Evolutionary conservation across 2,329 filamentous ascomycete species (phyloP).

Genomic region (Fusarium mangiferae): DNA sequence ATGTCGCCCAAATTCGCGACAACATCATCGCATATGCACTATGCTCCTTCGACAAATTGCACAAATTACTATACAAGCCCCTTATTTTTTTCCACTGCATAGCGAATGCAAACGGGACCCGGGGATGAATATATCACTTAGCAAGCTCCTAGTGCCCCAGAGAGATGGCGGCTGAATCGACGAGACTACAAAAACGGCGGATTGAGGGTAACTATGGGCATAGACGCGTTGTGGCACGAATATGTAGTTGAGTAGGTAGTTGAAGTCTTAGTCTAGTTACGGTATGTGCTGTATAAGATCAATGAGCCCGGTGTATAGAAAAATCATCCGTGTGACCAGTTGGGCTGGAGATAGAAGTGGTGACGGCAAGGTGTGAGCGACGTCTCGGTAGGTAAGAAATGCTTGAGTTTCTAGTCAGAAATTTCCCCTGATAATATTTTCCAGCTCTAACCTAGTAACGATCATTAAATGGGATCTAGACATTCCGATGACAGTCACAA

Average conservation of each 20-base stretch:
- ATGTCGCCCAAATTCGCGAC: background rate
- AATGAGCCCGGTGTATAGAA: background rate
- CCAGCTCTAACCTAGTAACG: no score
- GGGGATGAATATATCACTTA: no score
- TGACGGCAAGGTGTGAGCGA: background rate
- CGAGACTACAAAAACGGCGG: background rate
- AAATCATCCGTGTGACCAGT: background rate
- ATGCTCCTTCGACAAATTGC: background rate
- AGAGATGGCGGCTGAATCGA: background rate
- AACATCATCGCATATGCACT: background rate
- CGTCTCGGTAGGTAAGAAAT: background rate
- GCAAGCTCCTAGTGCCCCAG: background rate
- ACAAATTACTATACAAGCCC: constrained; percentile 4
- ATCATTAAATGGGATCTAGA: no score
- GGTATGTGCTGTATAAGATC: background rate
- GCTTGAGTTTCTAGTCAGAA: background rate
- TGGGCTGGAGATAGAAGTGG: background rate
- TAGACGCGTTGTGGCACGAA: background rate
- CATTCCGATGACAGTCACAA: no score
- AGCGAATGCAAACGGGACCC: background rate
- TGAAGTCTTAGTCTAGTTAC: background rate
- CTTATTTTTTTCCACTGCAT: constrained; percentile 3
- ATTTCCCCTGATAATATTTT: background rate
- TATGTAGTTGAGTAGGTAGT: no score
- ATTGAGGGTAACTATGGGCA: background rate